These are phyloP conservation scores for Scedosporium minutisporum DNA, from an alignment of 2,329 filamentous ascomycete species.

Conservation along the genomic window DNA sequence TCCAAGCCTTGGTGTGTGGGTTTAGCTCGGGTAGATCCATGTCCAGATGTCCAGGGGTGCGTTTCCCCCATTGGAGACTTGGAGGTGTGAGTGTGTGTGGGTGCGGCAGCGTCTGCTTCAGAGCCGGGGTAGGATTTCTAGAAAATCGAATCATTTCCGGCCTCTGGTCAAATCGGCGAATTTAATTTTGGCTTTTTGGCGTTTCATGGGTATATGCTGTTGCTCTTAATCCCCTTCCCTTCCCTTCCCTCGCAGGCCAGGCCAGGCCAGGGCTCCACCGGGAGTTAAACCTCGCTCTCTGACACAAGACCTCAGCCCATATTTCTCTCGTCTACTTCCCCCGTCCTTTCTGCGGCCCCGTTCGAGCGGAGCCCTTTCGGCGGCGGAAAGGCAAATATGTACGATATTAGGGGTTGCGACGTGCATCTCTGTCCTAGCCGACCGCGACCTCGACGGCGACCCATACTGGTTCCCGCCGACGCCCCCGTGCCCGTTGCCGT, in stretches of 20 bases:
- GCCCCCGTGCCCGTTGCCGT: background rate
- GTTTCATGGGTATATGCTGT: background rate
- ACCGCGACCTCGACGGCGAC: background rate
- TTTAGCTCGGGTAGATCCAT: background rate
- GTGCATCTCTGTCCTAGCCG: background rate
- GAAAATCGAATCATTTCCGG: conserved; percentile 4
- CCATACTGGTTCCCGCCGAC: background rate
- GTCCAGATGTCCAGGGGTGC: too few species aligned
- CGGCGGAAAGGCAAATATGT: background rate
- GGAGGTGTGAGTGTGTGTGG: background rate
- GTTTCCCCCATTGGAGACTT: too few species aligned
- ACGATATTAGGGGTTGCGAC: background rate
- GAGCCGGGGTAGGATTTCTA: background rate
- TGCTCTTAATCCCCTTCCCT: background rate
- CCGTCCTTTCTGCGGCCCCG: background rate
- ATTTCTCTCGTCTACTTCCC: background rate
- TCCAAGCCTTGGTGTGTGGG: background rate
- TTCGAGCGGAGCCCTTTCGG: background rate
- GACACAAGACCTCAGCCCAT: conserved; percentile 1
- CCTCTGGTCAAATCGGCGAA: background rate
- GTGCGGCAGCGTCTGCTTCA: conserved; percentile 4
- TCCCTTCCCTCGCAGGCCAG: background rate
- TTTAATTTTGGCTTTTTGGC: background rate
- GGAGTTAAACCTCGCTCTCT: background rate
- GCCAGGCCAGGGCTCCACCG: background rate